These are phyloP conservation scores for Aureobasidium vineae DNA, from an alignment of 2,329 filamentous ascomycete genomes.

Conservation along the genomic window DNA sequence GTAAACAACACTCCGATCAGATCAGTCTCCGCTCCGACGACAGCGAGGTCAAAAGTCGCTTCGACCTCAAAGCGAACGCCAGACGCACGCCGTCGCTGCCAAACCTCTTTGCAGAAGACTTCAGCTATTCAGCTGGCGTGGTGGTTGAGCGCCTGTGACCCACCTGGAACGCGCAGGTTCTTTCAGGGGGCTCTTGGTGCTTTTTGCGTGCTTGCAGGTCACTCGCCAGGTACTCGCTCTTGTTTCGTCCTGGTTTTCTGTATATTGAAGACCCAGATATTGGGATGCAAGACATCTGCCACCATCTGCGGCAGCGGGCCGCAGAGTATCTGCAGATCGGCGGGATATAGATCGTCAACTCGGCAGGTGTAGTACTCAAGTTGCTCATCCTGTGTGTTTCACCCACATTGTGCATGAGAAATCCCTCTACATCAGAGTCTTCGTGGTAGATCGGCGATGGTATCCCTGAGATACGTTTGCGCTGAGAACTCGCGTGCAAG, in stretches of 20 bases:
- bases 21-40: not conserved
- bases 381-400: not conserved
- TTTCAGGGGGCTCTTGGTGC: not conserved
- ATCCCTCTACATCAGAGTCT: not conserved
- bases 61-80: not conserved
- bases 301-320: slow-evolving; percentile 12
- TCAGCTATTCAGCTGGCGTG: not conserved
- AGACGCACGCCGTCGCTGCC: not conserved
- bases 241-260: not conserved
- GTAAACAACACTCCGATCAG: not conserved
- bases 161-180: not conserved
- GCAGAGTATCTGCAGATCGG: not conserved
- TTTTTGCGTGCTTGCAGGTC: not conserved
- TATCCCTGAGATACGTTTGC: slow-evolving; percentile 12
- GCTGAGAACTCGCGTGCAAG: not conserved
- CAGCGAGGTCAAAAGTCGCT: not conserved
- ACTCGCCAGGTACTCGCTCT: not conserved
- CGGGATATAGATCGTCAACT: not conserved
- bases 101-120: not conserved
- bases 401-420: slow-evolving; percentile 1
- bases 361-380: not conserved
- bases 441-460: slow-evolving; percentile 1
- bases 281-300: slow-evolving; percentile 8
- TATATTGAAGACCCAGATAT: not conserved
- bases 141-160: slow-evolving; percentile 14